Conservation (phyloP, 164 flowering plant species). For the Annona squamosa region DNA sequence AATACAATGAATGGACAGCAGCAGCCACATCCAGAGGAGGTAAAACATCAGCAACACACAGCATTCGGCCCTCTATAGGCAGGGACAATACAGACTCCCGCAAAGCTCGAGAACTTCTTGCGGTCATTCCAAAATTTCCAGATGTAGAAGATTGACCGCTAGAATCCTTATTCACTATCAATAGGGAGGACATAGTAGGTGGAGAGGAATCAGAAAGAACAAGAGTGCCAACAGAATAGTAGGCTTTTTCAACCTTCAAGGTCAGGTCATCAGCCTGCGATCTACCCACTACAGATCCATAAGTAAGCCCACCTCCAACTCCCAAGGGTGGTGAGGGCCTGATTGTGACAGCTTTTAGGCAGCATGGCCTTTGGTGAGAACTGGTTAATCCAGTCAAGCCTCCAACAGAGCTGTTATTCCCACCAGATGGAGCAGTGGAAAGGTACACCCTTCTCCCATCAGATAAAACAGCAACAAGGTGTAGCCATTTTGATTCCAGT, state of each 20-base stretch:
- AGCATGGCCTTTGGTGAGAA: slow-evolving; percentile 56
- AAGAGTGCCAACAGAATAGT: slow-evolving; percentile 73
- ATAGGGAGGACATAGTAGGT: slow-evolving; percentile 75
- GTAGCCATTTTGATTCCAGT: slow-evolving; percentile 84
- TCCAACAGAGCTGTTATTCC: slow-evolving; percentile 45
- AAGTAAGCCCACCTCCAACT: slow-evolving; percentile 68
- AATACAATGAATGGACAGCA: slow-evolving; percentile 70
- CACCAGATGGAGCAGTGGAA: slow-evolving; percentile 66
- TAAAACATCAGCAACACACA: slow-evolving; percentile 74
- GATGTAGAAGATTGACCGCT: slow-evolving; percentile 49
- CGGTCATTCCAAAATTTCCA: slow-evolving; percentile 39
- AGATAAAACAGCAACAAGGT: slow-evolving; percentile 88
- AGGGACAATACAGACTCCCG: slow-evolving; percentile 74
- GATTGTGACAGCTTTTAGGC: slow-evolving; percentile 84
- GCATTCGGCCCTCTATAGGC: slow-evolving; percentile 93
- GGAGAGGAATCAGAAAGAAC: slow-evolving; percentile 90
- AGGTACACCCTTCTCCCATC: slow-evolving; percentile 97
- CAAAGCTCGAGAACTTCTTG: slow-evolving; percentile 65
- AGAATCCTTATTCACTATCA: slow-evolving; percentile 65
- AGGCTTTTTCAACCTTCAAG: slow-evolving; percentile 78
- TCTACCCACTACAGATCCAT: slow-evolving; percentile 75
- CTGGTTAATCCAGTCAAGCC: slow-evolving; percentile 46
- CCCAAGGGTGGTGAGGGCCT: slow-evolving; percentile 93
- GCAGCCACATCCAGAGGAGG: slow-evolving; percentile 69
- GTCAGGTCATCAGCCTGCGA: slow-evolving; percentile 72